Base-by-base conservation (phyloP, 768 basidiomycete species). In the Trametes elegans region DNA sequence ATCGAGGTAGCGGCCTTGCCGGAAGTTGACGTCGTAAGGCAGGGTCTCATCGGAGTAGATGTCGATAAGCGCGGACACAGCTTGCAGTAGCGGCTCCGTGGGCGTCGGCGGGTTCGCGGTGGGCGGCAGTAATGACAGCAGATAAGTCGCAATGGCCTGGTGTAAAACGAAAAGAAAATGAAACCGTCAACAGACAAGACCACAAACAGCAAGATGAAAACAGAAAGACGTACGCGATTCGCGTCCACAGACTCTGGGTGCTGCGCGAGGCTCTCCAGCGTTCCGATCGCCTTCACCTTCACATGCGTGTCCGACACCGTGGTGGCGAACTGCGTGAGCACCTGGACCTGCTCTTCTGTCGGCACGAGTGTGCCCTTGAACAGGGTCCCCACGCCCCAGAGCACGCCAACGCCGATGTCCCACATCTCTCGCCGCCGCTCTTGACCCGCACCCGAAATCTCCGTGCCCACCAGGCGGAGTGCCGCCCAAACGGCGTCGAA, bases 21-120 rank as follows among this genome's bases (percentile, higher is more conserved):
- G 79, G 74, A 93, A 94, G 67, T 91, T 91, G 53, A 82, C 66
- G 66, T 98, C 94, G 65, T 90, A 93, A 0, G 86, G 79, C 49
- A 82, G 69, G 7, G 71, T 77, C 70, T 98, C 94, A 71, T 98
- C 94, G 3, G 93, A 91, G 68, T 89, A 98, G 47, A 96, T 91
- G 67, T 97, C 94, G 54, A 97, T 90, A 40, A 97, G 74, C 23
- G 89, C 89, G 13, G 93, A 92, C 8, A 81, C 75, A 1, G 83
- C 82, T 63, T 94, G 90, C 23, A 97, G 77, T 48, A 88, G 74
- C 0, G 87, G 79, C 66, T 94, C 91, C 0, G 82, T 79, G 49
- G 76, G 79, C 49, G 73, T 71, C 19, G 74, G 65, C 5, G 80
- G 74, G 1, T 75, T 66, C 5, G 70, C 62, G 4, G 70, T 60